Conservation (phyloP, 345 rosid genomes). For the Kandelia obovata region DNA sequence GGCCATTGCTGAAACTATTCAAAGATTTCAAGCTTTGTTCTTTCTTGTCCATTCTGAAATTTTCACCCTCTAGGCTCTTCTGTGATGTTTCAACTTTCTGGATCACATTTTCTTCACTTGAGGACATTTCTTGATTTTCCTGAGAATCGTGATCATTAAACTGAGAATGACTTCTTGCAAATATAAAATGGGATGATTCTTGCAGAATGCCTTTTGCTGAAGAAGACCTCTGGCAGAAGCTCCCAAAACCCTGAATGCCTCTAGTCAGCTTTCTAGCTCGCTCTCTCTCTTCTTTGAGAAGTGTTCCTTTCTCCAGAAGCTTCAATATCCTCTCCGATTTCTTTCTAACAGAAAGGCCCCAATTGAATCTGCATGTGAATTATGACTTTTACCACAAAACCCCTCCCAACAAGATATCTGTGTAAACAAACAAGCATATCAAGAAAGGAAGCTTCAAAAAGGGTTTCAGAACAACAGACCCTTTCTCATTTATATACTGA, state of each 20-base stretch:
- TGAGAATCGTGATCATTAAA: conserved; percentile 29
- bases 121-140: conserved; percentile 32
- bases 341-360: conserved; percentile 81
- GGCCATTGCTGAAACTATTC: conserved; percentile 6
- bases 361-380: conserved; percentile 59
- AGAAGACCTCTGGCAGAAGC: conserved; percentile 47
- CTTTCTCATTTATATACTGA: conserved; percentile 75
- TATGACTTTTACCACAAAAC: no score
- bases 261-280: conserved; percentile 74
- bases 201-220: conserved; percentile 35
- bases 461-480: conserved; percentile 35
- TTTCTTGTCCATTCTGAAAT: background rate
- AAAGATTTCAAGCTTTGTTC: conserved; percentile 4
- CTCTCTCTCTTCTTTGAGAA: conserved; percentile 70
- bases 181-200: conserved; percentile 29
- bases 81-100: conserved; percentile 14
- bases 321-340: conserved; percentile 64
- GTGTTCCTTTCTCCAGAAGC: conserved; percentile 60
- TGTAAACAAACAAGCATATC: background rate
- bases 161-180: conserved; percentile 54
- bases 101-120: conserved; percentile 10
- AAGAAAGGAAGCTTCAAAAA: background rate
- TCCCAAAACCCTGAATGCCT: conserved; percentile 88
- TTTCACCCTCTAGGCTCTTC: conserved; percentile 3
- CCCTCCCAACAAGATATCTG: background rate